Evolutionary conservation across 1,139 yeast genomes (phyloP).

Genomic region (Wickerhamomyces sp.): DNA sequence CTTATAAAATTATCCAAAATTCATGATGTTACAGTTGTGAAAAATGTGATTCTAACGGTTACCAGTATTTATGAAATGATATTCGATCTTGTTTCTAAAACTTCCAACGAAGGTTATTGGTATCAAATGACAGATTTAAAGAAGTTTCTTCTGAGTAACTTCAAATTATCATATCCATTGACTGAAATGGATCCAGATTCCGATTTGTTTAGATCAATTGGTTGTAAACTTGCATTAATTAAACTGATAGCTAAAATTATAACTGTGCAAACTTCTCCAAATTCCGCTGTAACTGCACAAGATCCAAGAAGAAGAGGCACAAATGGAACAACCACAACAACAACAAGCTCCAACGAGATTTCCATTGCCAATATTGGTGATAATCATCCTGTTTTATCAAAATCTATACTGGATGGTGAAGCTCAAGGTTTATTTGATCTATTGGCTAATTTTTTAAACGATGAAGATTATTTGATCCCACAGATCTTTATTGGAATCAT

Average conservation of each 20-base stretch:
- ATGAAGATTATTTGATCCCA: constrained; percentile 48
- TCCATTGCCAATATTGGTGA: constrained; percentile 57
- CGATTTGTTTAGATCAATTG: constrained; percentile 48
- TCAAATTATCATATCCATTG: constrained; percentile 30
- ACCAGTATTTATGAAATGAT: constrained; percentile 29
- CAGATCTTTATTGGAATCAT: constrained; percentile 53
- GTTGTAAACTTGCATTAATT: constrained; percentile 58
- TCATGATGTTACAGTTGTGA: constrained; percentile 27
- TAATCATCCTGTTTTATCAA: constrained; percentile 64
- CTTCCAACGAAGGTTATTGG: constrained; percentile 31
- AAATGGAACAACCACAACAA: constrained; percentile 2
- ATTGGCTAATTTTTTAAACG: constrained; percentile 50
- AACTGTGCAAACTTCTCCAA: constrained; percentile 55
- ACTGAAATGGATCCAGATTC: constrained; percentile 36
- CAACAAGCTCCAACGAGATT: constrained; percentile 32
- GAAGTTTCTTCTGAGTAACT: constrained; percentile 26
- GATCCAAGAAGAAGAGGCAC: constrained; percentile 26
- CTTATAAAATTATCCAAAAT: constrained; percentile 16
- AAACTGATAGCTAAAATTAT: constrained; percentile 72
- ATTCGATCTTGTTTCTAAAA: constrained; percentile 34
- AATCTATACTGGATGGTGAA: constrained; percentile 58
- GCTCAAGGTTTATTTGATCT: constrained; percentile 65
- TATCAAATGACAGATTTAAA: constrained; percentile 26
- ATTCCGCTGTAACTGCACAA: constrained; percentile 17
- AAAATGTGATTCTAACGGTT: constrained; percentile 27